Base-by-base conservation (phyloP, 805 yeast species). In the Pichia cephalocereana region DNA sequence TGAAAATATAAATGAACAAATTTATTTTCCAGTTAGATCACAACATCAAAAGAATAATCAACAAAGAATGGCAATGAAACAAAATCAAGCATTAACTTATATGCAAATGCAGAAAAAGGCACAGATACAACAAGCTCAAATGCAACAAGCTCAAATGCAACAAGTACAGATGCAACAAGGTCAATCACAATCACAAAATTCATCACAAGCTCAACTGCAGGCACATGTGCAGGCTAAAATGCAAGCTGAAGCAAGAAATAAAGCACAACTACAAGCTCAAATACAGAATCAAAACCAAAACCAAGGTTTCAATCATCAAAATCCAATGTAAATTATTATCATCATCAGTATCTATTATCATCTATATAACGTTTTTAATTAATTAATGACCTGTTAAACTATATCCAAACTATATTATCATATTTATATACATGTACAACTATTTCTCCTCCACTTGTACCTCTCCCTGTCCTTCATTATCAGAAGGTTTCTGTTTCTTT, bases 1-100 rank as follows among this genome's bases (percentile, higher is more conserved):
- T 14, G 93, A 82, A 52, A 76, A 78, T 39, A 76, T 89, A 2
- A 76, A 78, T 38, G 80, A 84, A n/a, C 83, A 85, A 52, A 38
- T 38, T 23, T 65, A 75, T 30, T 74, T 72, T 50, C 69, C 77
- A 14, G 75, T 77, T 17, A 66, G 81, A 49, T 77, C 79, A 11
- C 80, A 73, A 55, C 69, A 70, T 49, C 62, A 59, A 28, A 55
- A 57, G 41, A 50, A 52, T 43, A 51, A 54, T 18, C 57, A 55
- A 37, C 56, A 52, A 40, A 46, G 46, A 31, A 49, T 48, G 12
- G 41, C 42, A 10, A 40, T 40, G 44, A 46, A 42, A 40, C 46
- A 43, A 10, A 43, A 39, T 23, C 51, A 40, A 46, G 49, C 54
- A 40, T 50, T 47, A 49, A 52, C 28, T 26, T 54, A 38, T 40